These are phyloP conservation scores for Acarospora socialis DNA, from an alignment of 2,329 filamentous ascomycete genomes.

Conservation along the genomic window DNA sequence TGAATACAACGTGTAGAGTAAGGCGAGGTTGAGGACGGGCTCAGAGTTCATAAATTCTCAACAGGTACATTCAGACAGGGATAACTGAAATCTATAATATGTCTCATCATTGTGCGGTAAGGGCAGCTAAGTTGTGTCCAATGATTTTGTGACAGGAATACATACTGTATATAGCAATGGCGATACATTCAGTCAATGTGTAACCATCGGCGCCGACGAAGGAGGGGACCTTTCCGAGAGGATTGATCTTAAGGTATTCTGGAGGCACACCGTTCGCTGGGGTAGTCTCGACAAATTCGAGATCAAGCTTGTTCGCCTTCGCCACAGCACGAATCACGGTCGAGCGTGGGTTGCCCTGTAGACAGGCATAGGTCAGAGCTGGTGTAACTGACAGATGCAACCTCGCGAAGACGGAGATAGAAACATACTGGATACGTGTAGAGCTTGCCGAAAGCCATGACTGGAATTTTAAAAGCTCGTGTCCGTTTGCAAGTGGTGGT, in stretches of 20 bases:
- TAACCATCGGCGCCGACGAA: constrained; percentile 90
- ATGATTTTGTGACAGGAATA: constrained; percentile 25
- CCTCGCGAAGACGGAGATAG: constrained; percentile 15
- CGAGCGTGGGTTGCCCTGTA: constrained; percentile 76
- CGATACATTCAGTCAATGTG: constrained; percentile 75
- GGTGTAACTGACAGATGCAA: not conserved
- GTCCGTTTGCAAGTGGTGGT: constrained; percentile 8
- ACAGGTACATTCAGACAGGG: constrained; percentile 95
- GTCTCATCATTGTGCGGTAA: constrained; percentile 55
- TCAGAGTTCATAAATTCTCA: constrained; percentile 84
- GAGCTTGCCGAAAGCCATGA: constrained; percentile 93
- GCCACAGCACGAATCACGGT: constrained; percentile 81
- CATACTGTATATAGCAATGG: constrained; percentile 96
- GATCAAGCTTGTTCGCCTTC: constrained; percentile 90
- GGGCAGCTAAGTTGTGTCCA: constrained; percentile 12
- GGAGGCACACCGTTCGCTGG: constrained; percentile 47
- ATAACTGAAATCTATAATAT: constrained; percentile 73
- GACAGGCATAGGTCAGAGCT: constrained; percentile 15
- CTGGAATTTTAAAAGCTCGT: constrained; percentile 9
- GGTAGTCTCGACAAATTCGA: constrained; percentile 67
- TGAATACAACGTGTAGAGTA: constrained; percentile 13
- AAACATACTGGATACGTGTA: constrained; percentile 66
- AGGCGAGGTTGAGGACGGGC: constrained; percentile 20
- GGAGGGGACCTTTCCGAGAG: constrained; percentile 80
- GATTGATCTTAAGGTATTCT: constrained; percentile 76